A percentile compares a stretch with the other conserved stretches of the same genome.
These are phyloP conservation scores for Globisporangium rhizosaccharum DNA, from an alignment of 352 stramenopile genomes.

Conservation along the genomic window DNA sequence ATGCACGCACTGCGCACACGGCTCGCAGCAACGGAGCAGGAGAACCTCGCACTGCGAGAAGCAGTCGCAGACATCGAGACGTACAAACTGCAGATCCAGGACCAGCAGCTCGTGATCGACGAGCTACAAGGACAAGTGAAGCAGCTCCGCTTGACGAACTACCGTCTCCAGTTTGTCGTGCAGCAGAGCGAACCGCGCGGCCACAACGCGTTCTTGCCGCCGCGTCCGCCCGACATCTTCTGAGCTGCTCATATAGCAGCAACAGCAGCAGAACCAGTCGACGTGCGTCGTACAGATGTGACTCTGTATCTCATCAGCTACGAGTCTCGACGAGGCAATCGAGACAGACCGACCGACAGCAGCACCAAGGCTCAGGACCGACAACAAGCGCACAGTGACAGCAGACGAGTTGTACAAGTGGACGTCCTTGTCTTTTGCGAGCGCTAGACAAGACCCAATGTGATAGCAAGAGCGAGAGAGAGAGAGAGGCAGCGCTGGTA, in stretches of 20 bases:
- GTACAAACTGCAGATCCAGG: conserved; percentile 36
- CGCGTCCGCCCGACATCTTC: conserved; percentile 67
- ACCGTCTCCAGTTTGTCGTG: conserved; percentile 63
- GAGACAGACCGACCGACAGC: background rate
- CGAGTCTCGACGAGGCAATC: background rate
- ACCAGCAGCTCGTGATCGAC: conserved; percentile 65
- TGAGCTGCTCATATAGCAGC: conserved; percentile 12
- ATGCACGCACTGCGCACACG: conserved; percentile 41
- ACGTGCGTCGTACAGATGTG: background rate
- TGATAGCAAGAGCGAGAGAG: background rate
- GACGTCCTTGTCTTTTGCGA: too few species aligned
- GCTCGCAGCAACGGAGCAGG: conserved; percentile 35
- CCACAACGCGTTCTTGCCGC: conserved; percentile 40
- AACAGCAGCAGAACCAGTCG: too few species aligned
- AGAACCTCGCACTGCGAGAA: conserved; percentile 50
- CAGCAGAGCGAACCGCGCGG: conserved; percentile 58
- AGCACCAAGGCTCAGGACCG: background rate
- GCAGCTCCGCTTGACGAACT: conserved; percentile 62
- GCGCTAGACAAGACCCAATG: too few species aligned
- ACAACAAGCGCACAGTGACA: too few species aligned
- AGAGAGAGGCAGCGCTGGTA: background rate
- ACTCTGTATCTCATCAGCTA: background rate
- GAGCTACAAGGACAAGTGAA: conserved; percentile 65
- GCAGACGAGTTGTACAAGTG: too few species aligned
- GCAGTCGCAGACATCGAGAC: conserved; percentile 35